phyloP scores from a whole-genome alignment of 495 filamentous ascomycete species.

The Penicillium canariense region DNA sequence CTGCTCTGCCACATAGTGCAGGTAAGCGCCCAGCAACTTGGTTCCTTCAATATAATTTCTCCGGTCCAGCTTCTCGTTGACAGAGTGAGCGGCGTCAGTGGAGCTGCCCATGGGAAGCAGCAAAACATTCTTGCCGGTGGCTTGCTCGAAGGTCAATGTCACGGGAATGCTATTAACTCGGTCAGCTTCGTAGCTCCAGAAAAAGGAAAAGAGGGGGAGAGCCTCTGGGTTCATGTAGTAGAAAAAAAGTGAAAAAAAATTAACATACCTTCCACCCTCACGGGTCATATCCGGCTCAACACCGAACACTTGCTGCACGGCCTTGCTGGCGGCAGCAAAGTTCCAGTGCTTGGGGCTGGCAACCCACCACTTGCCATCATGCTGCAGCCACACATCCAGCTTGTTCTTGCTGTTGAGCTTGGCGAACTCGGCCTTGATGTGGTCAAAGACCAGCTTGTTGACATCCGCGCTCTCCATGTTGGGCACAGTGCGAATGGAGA shows the following conservation, averaged over 20 bases:
- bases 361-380: conserved; percentile 98
- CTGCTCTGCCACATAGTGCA: conserved; percentile 96
- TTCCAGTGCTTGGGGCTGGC: conserved; percentile 98
- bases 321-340: conserved; percentile 89
- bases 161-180: conserved; percentile 75
- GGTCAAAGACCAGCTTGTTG: conserved; percentile 75
- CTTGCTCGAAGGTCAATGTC: conserved; percentile 94
- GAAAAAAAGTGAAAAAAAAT: neutral
- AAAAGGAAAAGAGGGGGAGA: neutral
- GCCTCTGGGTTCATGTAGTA: too few relatives aligned
- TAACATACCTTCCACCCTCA: conserved; percentile 80
- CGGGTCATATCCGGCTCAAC: conserved; percentile 93
- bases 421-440: conserved; percentile 75
- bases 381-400: conserved; percentile 72
- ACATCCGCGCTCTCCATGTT: conserved; percentile 94
- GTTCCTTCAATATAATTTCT: conserved; percentile 98
- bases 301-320: conserved; percentile 87
- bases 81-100: conserved; percentile 93
- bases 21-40: conserved; percentile 89
- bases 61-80: conserved; percentile 98
- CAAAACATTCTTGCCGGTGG: conserved; percentile 97
- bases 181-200: conserved; percentile 16
- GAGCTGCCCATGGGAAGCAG: conserved; percentile 95
- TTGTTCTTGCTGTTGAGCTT: conserved; percentile 89
- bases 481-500: conserved; percentile 94